A percentile compares a stretch with the other conserved stretches of the same genome.
Conservation (phyloP, 768 basidiomycete genomes). For the Tricholoma sp. region DNA sequence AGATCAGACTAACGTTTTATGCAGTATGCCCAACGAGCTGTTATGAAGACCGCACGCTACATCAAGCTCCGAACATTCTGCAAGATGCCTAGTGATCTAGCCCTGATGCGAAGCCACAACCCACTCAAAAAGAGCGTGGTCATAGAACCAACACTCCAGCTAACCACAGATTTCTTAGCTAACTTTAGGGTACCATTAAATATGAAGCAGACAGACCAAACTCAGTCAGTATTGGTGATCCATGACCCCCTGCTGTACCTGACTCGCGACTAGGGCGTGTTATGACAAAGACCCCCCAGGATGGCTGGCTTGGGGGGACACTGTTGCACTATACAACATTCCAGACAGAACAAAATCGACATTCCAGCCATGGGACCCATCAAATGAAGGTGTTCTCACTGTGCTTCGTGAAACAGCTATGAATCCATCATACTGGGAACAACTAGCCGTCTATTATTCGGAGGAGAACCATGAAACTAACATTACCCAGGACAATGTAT, state of each 20-base stretch:
- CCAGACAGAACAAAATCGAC: slow-evolving; percentile 46
- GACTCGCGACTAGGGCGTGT: slow-evolving; percentile 34
- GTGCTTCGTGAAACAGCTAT: slow-evolving; percentile 44
- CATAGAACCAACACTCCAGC: slow-evolving; percentile 44
- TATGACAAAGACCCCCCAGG: slow-evolving; percentile 57
- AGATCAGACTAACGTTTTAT: slow-evolving; percentile 1
- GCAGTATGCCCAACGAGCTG: slow-evolving; percentile 67
- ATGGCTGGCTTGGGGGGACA: slow-evolving; percentile 61
- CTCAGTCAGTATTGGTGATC: slow-evolving; percentile 38
- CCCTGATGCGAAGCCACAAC: slow-evolving; percentile 58
- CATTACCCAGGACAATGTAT: slow-evolving; percentile 65
- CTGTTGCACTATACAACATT: slow-evolving; percentile 38
- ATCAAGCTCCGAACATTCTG: slow-evolving; percentile 80
- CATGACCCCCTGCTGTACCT: slow-evolving; percentile 1
- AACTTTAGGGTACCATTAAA: slow-evolving; percentile 51
- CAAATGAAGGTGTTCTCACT: slow-evolving; percentile 44
- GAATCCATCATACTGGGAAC: slow-evolving; percentile 59
- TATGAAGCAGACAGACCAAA: slow-evolving; percentile 20
- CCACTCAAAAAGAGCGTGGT: slow-evolving; percentile 54
- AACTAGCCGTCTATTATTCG: slow-evolving; percentile 62
- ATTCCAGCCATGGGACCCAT: slow-evolving; percentile 55
- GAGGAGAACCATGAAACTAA: slow-evolving; percentile 72
- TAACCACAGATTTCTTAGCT: slow-evolving; percentile 51
- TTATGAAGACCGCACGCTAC: slow-evolving; percentile 73
- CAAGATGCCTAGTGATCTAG: slow-evolving; percentile 48